These are phyloP conservation scores for Ascochyta fabae DNA, from an alignment of 2,329 filamentous ascomycete genomes.

Conservation along the genomic window DNA sequence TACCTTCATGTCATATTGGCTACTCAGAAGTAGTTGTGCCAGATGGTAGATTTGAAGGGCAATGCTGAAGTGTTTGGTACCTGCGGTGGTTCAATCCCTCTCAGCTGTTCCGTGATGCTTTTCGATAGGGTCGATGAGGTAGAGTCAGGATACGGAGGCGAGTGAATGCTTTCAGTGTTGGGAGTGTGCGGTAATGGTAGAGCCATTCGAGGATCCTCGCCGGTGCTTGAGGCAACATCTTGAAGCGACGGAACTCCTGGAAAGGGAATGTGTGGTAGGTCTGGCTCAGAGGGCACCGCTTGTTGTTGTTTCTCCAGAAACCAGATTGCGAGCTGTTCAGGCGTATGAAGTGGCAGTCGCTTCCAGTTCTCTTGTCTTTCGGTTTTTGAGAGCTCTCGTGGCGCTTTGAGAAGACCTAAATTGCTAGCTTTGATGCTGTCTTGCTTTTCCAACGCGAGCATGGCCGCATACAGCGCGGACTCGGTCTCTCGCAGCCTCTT, in stretches of 20 bases:
- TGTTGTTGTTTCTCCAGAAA: conserved; percentile 22
- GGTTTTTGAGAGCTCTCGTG: conserved; percentile 27
- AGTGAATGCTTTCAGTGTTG: background rate
- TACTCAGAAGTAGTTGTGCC: conserved; percentile 19
- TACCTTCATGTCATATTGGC: background rate
- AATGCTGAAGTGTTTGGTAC: conserved; percentile 12
- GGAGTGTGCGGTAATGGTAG: conserved; percentile 6
- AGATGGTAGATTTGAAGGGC: conserved; percentile 4
- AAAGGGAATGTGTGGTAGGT: conserved; percentile 11
- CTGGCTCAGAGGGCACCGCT: conserved; percentile 5
- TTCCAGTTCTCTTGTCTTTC: conserved; percentile 36
- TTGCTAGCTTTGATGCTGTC: conserved; percentile 1
- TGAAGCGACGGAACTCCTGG: conserved; percentile 4
- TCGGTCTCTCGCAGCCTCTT: conserved; percentile 35
- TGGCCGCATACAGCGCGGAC: conserved; percentile 25
- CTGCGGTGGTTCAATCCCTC: conserved; percentile 11
- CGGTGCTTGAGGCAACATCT: background rate
- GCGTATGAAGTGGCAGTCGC: conserved; percentile 27
- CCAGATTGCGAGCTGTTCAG: conserved; percentile 30
- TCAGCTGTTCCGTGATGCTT: conserved; percentile 11
- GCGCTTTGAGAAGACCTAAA: background rate
- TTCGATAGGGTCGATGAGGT: conserved; percentile 7
- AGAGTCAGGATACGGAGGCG: conserved; percentile 3
- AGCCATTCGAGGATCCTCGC: conserved; percentile 6
- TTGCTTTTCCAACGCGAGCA: conserved; percentile 19